Conservation (phyloP, 371 early-diverging fungal species). For the Mortierella sp. region DNA sequence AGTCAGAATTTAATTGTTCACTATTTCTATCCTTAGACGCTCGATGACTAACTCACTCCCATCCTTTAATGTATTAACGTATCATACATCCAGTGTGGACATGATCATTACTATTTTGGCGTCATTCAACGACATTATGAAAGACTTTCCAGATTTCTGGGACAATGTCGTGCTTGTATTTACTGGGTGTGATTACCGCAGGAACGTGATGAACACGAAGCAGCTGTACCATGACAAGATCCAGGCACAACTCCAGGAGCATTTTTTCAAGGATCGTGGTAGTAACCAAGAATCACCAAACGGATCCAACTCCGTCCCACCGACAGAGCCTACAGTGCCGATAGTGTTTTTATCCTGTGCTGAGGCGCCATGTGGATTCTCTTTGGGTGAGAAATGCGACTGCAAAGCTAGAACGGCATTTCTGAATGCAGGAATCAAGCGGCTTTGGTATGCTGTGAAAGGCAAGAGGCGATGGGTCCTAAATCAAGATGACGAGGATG, state of each 20-base stretch:
- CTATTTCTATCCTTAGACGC: neutral
- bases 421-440: conserved; percentile 46
- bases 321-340: conserved; percentile 19
- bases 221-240: conserved; percentile 46
- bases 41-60: neutral
- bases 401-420: conserved; percentile 41
- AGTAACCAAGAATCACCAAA: neutral
- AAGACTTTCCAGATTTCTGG: conserved; percentile 62
- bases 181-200: conserved; percentile 63
- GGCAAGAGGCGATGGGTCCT: conserved; percentile 48
- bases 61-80: neutral
- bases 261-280: conserved; percentile 32
- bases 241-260: conserved; percentile 34
- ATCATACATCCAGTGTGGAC: conserved; percentile 34
- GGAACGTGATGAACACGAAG: conserved; percentile 49
- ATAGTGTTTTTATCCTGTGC: conserved; percentile 52
- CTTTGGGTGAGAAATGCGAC: conserved; percentile 46
- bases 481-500: conserved; percentile 36
- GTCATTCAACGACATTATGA: conserved; percentile 63
- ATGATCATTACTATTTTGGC: conserved; percentile 59
- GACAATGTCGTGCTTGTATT: conserved; percentile 66
- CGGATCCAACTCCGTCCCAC: neutral
- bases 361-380: conserved; percentile 43
- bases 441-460: conserved; percentile 46
- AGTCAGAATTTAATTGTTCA: too few relatives aligned